phyloP scores from a whole-genome alignment of 2,329 filamentous ascomycete species.

The Phaeosphaeriaceae sp. region DNA sequence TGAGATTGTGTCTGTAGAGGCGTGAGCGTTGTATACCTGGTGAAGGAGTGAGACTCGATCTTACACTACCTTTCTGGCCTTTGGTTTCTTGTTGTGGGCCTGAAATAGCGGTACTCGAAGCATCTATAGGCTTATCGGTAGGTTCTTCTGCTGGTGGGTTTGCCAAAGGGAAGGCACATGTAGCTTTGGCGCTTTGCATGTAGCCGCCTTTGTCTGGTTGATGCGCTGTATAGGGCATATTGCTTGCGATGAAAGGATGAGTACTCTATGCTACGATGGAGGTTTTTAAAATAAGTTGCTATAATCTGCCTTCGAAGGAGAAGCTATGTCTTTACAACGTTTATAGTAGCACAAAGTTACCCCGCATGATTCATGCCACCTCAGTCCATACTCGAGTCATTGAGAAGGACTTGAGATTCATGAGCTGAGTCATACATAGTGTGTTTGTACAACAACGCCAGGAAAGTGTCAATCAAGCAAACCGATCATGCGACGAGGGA shows the following conservation, averaged over 20 bases:
- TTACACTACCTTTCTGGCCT: constrained; percentile 5
- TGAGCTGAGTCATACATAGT: background rate
- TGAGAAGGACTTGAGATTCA: background rate
- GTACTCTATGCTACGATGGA: background rate
- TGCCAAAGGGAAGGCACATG: background rate
- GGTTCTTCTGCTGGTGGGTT: background rate
- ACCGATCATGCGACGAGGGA: no score
- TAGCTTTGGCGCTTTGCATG: background rate
- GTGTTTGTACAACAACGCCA: background rate
- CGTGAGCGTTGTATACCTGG: background rate
- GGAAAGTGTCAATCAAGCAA: background rate
- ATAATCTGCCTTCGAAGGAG: background rate
- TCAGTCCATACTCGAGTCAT: background rate
- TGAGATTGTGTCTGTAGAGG: constrained; percentile 1
- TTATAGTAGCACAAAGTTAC: background rate
- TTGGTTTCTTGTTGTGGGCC: no score
- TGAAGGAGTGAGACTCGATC: background rate
- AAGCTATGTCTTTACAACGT: background rate
- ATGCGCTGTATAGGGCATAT: no score
- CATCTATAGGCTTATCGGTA: background rate
- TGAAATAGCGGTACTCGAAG: no score
- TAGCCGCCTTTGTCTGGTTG: background rate
- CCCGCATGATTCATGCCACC: background rate
- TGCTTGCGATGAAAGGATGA: background rate
- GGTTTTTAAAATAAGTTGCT: background rate